Conservation (phyloP, 768 basidiomycete genomes). For the Strobilomyces confusus region DNA sequence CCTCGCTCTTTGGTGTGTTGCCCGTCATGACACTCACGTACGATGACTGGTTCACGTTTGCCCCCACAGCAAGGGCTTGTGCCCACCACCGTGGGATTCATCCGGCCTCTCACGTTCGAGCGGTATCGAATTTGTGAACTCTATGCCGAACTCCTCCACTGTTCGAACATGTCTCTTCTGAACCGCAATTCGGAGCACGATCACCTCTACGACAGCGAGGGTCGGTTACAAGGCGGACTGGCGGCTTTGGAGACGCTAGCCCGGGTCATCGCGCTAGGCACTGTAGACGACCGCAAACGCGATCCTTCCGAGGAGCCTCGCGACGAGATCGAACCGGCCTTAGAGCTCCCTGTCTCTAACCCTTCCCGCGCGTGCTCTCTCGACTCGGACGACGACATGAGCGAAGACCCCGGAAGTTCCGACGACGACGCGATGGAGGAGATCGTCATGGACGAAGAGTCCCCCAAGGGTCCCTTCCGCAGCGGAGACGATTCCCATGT, state of each 20-base stretch:
- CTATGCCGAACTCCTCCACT: conserved; percentile 94
- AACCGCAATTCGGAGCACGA: conserved; percentile 73
- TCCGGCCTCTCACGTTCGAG: conserved; percentile 86
- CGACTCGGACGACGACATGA: conserved; percentile 80
- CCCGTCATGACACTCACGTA: neutral
- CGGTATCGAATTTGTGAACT: conserved; percentile 95
- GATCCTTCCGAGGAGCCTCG: conserved; percentile 57
- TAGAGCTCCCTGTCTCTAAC: conserved; percentile 65
- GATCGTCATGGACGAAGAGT: conserved; percentile 70
- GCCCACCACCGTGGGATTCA: conserved; percentile 67
- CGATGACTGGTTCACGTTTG: conserved; percentile 12
- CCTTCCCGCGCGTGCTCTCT: conserved; percentile 48
- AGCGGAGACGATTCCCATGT: conserved; percentile 28
- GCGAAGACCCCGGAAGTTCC: conserved; percentile 65
- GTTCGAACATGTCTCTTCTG: conserved; percentile 95
- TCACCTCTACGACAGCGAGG: conserved; percentile 74
- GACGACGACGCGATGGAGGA: conserved; percentile 84
- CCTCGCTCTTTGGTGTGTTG: conserved; percentile 75
- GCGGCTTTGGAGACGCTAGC: conserved; percentile 83
- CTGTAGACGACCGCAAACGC: conserved; percentile 48
- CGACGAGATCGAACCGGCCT: conserved; percentile 55
- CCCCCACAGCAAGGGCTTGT: conserved; percentile 56
- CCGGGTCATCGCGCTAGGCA: conserved; percentile 69
- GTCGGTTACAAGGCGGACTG: conserved; percentile 84
- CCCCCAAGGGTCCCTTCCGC: conserved; percentile 32